Percentiles rank a stretch among this genome's conserved stretches.
phyloP scores from a whole-genome alignment of 176 grass and related monocot genomes.

The Triticum monococcum region DNA sequence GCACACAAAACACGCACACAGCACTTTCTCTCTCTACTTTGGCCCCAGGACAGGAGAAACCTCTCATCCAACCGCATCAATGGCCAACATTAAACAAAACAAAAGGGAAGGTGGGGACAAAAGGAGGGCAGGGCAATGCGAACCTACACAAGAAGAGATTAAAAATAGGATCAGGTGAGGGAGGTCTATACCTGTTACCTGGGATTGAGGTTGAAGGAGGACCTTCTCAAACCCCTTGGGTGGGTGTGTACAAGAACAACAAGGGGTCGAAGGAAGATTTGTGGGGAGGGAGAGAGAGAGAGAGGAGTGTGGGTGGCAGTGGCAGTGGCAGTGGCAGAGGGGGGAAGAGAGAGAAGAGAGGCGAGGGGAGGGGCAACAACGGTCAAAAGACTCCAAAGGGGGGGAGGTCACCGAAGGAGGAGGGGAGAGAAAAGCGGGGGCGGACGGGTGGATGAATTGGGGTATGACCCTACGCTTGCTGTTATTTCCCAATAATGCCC shows the following conservation, averaged over 20 bases:
- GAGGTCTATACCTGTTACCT: conserved; percentile 37
- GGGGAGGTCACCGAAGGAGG: conserved; percentile 13
- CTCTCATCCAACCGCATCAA: conserved; percentile 30
- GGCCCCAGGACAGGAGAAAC: conserved; percentile 19
- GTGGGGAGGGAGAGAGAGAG: conserved; percentile 17
- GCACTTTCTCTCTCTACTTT: conserved; percentile 34
- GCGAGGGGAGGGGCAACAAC: conserved; percentile 36
- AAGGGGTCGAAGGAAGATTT: conserved; percentile 13
- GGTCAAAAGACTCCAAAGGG: conserved; percentile 61
- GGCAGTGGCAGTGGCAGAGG: background rate
- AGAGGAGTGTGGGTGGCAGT: background rate
- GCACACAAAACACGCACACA: too few relatives aligned
- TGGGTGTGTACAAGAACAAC: conserved; percentile 36
- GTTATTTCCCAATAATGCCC: conserved; percentile 32
- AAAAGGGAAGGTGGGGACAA: conserved; percentile 20
- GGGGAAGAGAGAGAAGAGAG: background rate
- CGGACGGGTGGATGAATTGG: conserved; percentile 14
- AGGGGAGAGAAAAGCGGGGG: background rate
- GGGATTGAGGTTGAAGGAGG: background rate
- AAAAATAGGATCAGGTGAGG: conserved; percentile 40
- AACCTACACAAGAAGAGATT: conserved; percentile 8
- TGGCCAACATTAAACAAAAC: conserved; percentile 44
- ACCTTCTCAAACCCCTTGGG: background rate
- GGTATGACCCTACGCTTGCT: conserved; percentile 9
- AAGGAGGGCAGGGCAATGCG: background rate